Conservation (phyloP, 768 basidiomycete genomes). For the Nevesoporus exiguus region DNA sequence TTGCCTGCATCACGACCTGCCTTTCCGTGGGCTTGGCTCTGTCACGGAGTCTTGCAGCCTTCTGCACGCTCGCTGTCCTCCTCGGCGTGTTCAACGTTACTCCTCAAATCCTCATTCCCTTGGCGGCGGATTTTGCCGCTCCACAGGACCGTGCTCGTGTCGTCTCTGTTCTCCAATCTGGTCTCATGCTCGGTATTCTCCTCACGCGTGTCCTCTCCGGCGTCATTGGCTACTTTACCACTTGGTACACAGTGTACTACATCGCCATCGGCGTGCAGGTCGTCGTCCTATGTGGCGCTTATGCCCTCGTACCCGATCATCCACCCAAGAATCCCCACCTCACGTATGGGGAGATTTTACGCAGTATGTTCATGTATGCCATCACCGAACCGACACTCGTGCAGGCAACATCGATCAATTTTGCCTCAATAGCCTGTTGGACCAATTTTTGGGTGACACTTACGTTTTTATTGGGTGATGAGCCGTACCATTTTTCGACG, state of each 20-base stretch:
- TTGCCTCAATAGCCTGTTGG: conserved; percentile 31
- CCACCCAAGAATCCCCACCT: conserved; percentile 38
- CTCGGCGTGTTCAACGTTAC: conserved; percentile 40
- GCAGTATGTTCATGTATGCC: conserved; percentile 38
- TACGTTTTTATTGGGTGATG: conserved; percentile 43
- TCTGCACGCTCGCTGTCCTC: conserved; percentile 36
- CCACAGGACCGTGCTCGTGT: conserved; percentile 21
- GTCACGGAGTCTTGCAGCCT: conserved; percentile 29
- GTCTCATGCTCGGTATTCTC: conserved; percentile 29
- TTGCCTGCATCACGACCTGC: conserved; percentile 32
- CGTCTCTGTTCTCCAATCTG: conserved; percentile 34
- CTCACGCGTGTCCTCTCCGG: conserved; percentile 35
- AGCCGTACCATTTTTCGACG: conserved; percentile 39
- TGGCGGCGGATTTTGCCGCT: conserved; percentile 44
- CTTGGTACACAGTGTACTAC: conserved; percentile 42
- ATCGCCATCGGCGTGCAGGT: conserved; percentile 37
- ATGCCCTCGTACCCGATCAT: conserved; percentile 38
- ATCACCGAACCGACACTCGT: conserved; percentile 42
- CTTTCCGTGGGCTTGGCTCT: conserved; percentile 42
- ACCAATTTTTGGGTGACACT: conserved; percentile 40
- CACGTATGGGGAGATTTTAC: conserved; percentile 34
- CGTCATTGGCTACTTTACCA: conserved; percentile 39
- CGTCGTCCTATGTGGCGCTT: conserved; percentile 29
- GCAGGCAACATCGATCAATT: conserved; percentile 30
- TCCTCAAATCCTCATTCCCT: conserved; percentile 39